A percentile compares a stretch with the other conserved stretches of the same genome.
phyloP scores from a whole-genome alignment of 2,329 filamentous ascomycete genomes.

The Sclerotinia spermophila region DNA sequence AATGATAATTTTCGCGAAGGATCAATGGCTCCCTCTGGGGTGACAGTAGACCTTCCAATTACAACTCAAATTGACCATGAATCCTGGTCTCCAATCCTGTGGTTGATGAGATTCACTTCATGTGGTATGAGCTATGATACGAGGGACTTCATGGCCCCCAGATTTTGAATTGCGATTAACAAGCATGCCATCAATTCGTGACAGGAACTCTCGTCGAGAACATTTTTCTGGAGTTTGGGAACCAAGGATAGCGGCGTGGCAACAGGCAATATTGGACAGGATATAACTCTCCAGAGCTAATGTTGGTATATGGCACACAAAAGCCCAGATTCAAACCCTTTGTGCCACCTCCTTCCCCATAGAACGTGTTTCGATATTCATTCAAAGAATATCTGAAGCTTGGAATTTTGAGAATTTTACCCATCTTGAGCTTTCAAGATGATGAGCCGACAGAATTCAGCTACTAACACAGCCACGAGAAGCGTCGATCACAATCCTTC shows the following conservation, averaged over 20 bases:
- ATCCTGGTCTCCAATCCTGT: not conserved
- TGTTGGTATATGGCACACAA: not conserved
- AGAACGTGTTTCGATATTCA: not conserved
- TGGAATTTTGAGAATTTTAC: not conserved
- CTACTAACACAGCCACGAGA: not conserved
- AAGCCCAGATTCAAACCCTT: not conserved
- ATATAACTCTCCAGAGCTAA: not conserved
- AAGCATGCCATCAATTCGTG: not conserved
- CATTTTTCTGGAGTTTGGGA: not conserved
- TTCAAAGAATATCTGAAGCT: not conserved
- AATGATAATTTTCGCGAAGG: not conserved
- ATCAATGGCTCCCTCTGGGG: not conserved
- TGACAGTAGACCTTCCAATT: not conserved
- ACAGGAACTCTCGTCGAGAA: not conserved
- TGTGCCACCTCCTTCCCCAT: not conserved
- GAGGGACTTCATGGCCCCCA: not conserved
- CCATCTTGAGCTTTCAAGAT: not conserved
- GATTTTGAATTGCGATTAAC: not conserved
- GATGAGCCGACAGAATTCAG: not conserved
- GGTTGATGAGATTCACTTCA: not conserved
- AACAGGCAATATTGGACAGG: not conserved
- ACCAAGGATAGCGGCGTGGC: constrained; percentile 2
- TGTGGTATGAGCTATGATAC: not conserved
- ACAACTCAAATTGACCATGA: not conserved
- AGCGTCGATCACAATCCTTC: not conserved